Evolutionary conservation across 805 yeast species (phyloP).

Genomic region (Ogataea haglerorum): DNA sequence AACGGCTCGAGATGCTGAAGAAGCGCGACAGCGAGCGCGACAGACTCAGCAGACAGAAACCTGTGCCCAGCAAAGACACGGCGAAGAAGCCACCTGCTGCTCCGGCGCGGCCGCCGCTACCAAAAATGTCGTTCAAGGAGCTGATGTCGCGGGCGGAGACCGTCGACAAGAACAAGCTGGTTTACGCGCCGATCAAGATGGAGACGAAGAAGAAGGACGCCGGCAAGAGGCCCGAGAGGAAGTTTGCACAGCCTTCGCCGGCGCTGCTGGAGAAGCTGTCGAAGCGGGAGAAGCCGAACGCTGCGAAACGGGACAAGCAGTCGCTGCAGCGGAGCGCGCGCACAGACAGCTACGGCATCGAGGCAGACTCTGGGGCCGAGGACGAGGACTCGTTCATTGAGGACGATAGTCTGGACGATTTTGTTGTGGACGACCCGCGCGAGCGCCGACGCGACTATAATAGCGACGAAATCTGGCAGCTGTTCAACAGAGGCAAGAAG

Average conservation of each 20-base stretch:
- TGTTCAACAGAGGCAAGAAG: conserved; percentile 66
- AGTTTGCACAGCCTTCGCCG: conserved; percentile 55
- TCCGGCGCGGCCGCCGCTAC: conserved; percentile 23
- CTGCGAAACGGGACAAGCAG: not conserved
- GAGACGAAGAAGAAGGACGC: conserved; percentile 1
- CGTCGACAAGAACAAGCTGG: conserved; percentile 50
- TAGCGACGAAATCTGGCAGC: conserved; percentile 84
- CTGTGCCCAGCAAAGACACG: not conserved
- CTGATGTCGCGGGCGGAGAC: conserved; percentile 65
- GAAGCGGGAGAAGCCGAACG: conserved; percentile 13
- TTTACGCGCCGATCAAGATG: conserved; percentile 24
- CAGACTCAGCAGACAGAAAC: not conserved
- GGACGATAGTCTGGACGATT: conserved; percentile 53
- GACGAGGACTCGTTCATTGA: conserved; percentile 40
- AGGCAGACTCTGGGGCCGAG: conserved; percentile 30
- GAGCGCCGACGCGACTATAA: conserved; percentile 41
- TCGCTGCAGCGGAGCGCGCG: not conserved
- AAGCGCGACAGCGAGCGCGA: conserved; percentile 17
- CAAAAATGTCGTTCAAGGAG: conserved; percentile 59
- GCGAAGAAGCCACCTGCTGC: not conserved
- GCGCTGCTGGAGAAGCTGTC: conserved; percentile 47
- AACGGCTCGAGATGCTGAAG: conserved; percentile 33
- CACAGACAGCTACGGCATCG: conserved; percentile 28
- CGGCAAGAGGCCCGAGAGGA: not conserved
- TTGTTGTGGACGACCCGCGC: conserved; percentile 49